Percentiles rank a stretch among this genome's conserved stretches.
These are phyloP conservation scores for Neofusicoccum laricinum DNA, from an alignment of 2,329 filamentous ascomycete species.

Conservation along the genomic window DNA sequence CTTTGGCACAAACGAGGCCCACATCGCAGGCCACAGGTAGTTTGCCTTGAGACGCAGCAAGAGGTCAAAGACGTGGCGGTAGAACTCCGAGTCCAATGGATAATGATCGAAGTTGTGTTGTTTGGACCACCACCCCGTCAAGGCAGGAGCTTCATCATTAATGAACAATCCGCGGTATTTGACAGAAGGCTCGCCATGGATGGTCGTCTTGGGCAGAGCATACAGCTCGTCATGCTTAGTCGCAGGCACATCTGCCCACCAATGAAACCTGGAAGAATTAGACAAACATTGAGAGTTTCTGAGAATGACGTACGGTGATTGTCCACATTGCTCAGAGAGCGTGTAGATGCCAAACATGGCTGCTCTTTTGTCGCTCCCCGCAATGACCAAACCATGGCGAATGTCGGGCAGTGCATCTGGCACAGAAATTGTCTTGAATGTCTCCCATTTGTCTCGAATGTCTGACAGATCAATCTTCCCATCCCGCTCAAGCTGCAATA, in stretches of 20 bases:
- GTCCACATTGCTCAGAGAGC: conserved; percentile 23
- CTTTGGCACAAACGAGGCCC: conserved; percentile 18
- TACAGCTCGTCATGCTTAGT: conserved; percentile 14
- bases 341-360: conserved; percentile 23
- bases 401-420: background rate
- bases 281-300: too few relatives aligned
- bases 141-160: conserved; percentile 20
- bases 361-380: conserved; percentile 23
- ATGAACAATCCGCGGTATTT: conserved; percentile 21
- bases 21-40: conserved; percentile 25
- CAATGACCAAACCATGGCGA: conserved; percentile 17
- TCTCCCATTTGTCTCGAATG: background rate
- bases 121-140: conserved; percentile 19
- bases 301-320: conserved; percentile 19
- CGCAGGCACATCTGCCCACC: conserved; percentile 21
- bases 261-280: conserved; percentile 15
- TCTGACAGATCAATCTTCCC: background rate
- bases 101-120: conserved; percentile 15
- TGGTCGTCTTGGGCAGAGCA: conserved; percentile 9
- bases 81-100: conserved; percentile 17
- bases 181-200: conserved; percentile 18
- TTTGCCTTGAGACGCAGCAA: conserved; percentile 21
- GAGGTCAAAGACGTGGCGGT: conserved; percentile 19
- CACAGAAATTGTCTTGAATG: background rate
- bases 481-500: background rate